Percentiles rank a stretch among this genome's conserved stretches.
phyloP scores from a whole-genome alignment of 805 yeast species.

The Candida glaebosa region DNA sequence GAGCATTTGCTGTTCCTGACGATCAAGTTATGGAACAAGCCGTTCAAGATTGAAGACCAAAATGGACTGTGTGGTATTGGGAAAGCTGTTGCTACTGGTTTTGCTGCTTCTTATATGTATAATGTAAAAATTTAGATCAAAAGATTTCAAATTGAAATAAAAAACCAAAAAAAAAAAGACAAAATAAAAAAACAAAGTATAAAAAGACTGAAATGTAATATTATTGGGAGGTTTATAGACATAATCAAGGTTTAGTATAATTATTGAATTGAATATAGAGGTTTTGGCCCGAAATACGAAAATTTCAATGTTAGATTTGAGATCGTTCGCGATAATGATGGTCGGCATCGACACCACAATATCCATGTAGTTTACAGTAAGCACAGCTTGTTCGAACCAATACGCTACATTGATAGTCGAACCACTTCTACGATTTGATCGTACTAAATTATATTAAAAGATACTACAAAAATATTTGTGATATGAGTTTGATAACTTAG shows the following conservation, averaged over 20 bases:
- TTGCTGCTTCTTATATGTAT: slow-evolving; percentile 2
- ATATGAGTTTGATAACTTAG: slow-evolving; percentile 50
- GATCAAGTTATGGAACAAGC: slow-evolving; percentile 70
- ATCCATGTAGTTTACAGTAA: no score
- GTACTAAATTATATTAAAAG: no score
- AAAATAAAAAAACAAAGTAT: slow-evolving; percentile 8
- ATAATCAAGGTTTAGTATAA: not conserved
- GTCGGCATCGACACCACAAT: no score
- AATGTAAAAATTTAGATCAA: slow-evolving; percentile 8
- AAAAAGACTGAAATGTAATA: not conserved
- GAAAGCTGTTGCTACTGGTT: not conserved
- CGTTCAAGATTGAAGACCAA: slow-evolving; percentile 16
- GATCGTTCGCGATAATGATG: no score
- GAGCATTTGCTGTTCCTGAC: slow-evolving; percentile 77
- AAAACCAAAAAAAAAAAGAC: slow-evolving; percentile 9
- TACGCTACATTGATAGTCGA: no score
- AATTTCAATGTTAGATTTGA: no score
- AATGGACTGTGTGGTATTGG: not conserved
- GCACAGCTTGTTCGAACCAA: no score
- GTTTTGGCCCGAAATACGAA: no score
- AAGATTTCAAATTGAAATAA: slow-evolving; percentile 12
- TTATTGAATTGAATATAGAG: no score
- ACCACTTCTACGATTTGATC: no score
- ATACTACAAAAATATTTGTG: no score
- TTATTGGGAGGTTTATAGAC: slow-evolving; percentile 1